phyloP scores from a whole-genome alignment of 768 basidiomycete genomes.

The Amanita pseudoporphyria region DNA sequence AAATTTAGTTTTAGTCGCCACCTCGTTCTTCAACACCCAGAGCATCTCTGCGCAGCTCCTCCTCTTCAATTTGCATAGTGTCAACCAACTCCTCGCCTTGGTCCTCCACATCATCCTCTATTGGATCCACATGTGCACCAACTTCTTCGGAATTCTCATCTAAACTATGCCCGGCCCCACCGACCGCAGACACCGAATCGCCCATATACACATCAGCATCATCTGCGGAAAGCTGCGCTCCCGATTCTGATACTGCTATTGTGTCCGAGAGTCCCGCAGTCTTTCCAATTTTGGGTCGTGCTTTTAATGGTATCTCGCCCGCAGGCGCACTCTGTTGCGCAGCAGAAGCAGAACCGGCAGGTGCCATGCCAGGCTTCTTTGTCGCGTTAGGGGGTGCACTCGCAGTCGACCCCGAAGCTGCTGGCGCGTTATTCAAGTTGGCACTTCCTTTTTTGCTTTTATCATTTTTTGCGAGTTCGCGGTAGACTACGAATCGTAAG shows the following conservation, averaged over 20 bases:
- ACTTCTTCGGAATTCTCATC: conserved; percentile 20
- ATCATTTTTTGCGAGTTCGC: conserved; percentile 51
- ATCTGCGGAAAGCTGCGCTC: conserved; percentile 8
- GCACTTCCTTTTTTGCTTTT: conserved; percentile 37
- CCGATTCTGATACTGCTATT: too few relatives aligned
- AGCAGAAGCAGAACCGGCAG: neutral
- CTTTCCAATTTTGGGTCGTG: conserved; percentile 1
- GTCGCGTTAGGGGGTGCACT: conserved; percentile 15
- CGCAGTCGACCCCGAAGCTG: conserved; percentile 8
- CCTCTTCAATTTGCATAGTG: conserved; percentile 32
- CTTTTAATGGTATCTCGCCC: neutral
- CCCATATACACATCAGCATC: conserved; percentile 10
- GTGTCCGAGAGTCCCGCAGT: conserved; percentile 3
- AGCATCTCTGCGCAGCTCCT: conserved; percentile 30
- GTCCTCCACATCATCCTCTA: conserved; percentile 21
- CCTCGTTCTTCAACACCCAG: conserved; percentile 24
- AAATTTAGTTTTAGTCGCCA: too few relatives aligned
- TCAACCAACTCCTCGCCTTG: conserved; percentile 30
- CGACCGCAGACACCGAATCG: conserved; percentile 10
- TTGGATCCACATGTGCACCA: conserved; percentile 2
- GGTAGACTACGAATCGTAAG: conserved; percentile 38
- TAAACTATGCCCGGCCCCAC: conserved; percentile 27
- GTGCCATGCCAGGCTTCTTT: conserved; percentile 11
- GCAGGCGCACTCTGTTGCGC: conserved; percentile 4
- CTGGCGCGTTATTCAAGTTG: conserved; percentile 10